Percentiles rank a stretch among this genome's conserved stretches.
These are phyloP conservation scores for Tylopilus sp. DNA, from an alignment of 768 basidiomycete species.

Conservation along the genomic window DNA sequence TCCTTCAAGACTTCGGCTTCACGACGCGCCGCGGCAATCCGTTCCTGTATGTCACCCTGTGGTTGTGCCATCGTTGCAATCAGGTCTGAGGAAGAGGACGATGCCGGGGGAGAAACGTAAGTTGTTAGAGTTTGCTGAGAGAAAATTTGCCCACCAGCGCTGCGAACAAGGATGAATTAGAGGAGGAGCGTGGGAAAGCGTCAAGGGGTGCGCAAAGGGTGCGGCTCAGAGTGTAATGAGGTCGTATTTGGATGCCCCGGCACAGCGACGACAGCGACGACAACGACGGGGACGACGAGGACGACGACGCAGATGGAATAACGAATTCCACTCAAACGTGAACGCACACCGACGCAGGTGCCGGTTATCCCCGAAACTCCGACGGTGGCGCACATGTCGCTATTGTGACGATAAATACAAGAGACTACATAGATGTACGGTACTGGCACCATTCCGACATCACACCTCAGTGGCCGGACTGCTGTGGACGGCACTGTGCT, in stretches of 20 bases:
- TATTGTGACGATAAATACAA: no score
- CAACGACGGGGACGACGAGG: neutral
- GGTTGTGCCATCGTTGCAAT: slow-evolving; percentile 63
- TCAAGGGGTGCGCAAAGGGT: slow-evolving; percentile 14
- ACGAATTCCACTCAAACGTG: slow-evolving; percentile 17
- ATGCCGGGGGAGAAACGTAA: neutral
- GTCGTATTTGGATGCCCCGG: slow-evolving; percentile 7
- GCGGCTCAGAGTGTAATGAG: slow-evolving; percentile 8
- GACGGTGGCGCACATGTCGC: slow-evolving; percentile 18
- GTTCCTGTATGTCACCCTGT: slow-evolving; percentile 82
- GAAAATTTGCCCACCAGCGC: slow-evolving; percentile 30
- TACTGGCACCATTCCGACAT: neutral
- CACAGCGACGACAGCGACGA: slow-evolving; percentile 5
- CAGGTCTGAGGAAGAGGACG: slow-evolving; percentile 2
- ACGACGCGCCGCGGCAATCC: slow-evolving; percentile 93
- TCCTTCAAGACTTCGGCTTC: slow-evolving; percentile 98
- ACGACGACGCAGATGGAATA: slow-evolving; percentile 8
- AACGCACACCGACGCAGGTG: slow-evolving; percentile 4
- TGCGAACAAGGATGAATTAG: slow-evolving; percentile 27
- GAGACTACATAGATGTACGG: no score
- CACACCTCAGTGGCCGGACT: neutral
- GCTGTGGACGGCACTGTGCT: neutral
- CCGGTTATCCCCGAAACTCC: slow-evolving; percentile 32
- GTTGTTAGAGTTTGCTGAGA: slow-evolving; percentile 1
- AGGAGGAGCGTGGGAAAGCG: slow-evolving; percentile 24